Conservation (phyloP, 495 filamentous ascomycete species). For the Aspergillus biplanus region DNA sequence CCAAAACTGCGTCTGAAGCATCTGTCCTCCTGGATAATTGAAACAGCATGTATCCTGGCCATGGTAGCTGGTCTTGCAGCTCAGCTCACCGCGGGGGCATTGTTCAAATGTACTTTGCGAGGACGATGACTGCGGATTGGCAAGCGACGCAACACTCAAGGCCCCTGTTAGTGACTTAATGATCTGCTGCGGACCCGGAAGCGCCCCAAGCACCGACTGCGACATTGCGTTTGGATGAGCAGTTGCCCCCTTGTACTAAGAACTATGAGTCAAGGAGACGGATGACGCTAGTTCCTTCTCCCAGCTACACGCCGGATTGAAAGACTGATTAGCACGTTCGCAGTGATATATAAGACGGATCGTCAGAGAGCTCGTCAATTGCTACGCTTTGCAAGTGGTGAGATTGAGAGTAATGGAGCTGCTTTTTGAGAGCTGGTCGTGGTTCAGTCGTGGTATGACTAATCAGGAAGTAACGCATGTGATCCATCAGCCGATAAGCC, state of each 20-base stretch:
- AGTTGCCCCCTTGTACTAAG: background rate
- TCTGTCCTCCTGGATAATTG: constrained; percentile 75
- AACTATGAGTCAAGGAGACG: no score
- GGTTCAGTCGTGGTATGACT: constrained; percentile 14
- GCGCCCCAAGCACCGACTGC: constrained; percentile 25
- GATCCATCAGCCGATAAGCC: constrained; percentile 16
- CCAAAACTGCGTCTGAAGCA: constrained; percentile 90
- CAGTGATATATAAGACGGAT: no score
- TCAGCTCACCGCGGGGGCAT: constrained; percentile 57
- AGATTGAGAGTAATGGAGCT: no score
- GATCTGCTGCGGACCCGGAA: constrained; percentile 48
- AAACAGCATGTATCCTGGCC: constrained; percentile 77
- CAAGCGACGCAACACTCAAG: constrained; percentile 34
- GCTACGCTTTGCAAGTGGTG: no score
- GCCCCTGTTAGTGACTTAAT: constrained; percentile 42
- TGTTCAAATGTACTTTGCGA: constrained; percentile 25
- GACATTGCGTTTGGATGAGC: constrained; percentile 3
- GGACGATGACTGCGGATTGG: constrained; percentile 17
- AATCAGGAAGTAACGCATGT: constrained; percentile 13
- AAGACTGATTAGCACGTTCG: no score
- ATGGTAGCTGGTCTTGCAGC: constrained; percentile 59
- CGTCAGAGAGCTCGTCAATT: no score
- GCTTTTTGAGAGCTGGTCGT: background rate
- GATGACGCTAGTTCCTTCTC: no score
- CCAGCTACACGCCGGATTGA: no score